A percentile compares a stretch with the other conserved stretches of the same genome.
These are phyloP conservation scores for Podospora sp. DNA, from an alignment of 495 filamentous ascomycete species.

Conservation along the genomic window DNA sequence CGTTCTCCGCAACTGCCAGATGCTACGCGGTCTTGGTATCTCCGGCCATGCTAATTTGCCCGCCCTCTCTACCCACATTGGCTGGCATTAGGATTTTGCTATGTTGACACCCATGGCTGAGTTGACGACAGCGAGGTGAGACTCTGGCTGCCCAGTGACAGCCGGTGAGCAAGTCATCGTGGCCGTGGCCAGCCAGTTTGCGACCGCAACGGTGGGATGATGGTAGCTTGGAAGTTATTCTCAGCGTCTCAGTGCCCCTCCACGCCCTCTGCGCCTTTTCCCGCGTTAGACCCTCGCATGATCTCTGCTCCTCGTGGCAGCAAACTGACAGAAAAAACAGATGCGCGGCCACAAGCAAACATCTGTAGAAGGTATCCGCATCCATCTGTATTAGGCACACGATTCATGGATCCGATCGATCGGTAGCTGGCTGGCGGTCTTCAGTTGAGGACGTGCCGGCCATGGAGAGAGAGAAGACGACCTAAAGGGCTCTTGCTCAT, in stretches of 20 bases:
- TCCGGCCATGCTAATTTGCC: slow-evolving; percentile 4
- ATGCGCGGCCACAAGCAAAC: no score
- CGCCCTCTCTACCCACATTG: not conserved
- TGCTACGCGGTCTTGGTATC: not conserved
- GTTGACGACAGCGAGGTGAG: not conserved
- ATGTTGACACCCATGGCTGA: not conserved
- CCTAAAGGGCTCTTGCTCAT: not conserved
- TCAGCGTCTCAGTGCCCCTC: slow-evolving; percentile 12
- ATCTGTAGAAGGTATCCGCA: no score
- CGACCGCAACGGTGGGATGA: not conserved
- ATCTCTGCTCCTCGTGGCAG: not conserved
- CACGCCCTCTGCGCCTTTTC: not conserved
- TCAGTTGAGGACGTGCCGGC: no score
- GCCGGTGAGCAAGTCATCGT: not conserved
- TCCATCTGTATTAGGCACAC: not conserved
- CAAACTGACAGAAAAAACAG: no score
- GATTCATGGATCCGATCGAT: no score
- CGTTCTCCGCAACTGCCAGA: not conserved
- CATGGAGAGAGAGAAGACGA: no score
- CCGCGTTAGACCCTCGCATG: not conserved
- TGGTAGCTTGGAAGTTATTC: not conserved
- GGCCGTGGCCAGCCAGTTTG: not conserved
- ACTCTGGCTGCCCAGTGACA: not conserved
- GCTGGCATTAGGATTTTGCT: not conserved
- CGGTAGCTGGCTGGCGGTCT: no score